These are phyloP conservation scores for Lavandula angustifolia DNA, from an alignment of 257 asterid genomes.

Conservation along the genomic window DNA sequence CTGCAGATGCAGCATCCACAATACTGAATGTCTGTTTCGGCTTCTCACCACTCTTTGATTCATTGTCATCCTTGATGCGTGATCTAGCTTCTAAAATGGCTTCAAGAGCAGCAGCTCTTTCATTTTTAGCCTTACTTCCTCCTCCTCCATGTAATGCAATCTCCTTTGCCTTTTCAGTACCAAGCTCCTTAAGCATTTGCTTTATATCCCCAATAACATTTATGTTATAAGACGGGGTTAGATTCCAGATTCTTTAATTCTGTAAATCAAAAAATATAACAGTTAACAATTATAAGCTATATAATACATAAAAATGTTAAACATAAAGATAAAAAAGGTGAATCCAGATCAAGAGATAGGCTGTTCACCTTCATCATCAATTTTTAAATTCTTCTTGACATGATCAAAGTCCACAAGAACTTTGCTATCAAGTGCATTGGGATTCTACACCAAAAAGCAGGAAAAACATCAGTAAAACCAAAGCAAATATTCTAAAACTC, in stretches of 20 bases:
- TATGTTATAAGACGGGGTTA: conserved; percentile 87
- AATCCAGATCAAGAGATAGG: background rate
- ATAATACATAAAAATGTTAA: background rate
- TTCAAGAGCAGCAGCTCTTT: conserved; percentile 86
- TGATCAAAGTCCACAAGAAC: conserved; percentile 86
- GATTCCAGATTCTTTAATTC: conserved; percentile 75
- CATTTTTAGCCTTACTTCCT: conserved; percentile 80
- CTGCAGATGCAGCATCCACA: conserved; percentile 98
- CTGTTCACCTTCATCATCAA: conserved; percentile 86
- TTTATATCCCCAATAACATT: conserved; percentile 82
- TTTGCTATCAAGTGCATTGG: conserved; percentile 81
- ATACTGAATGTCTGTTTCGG: conserved; percentile 76
- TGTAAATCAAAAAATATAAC: conserved; percentile 37
- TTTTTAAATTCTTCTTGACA: conserved; percentile 74
- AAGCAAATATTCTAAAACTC: conserved; percentile 21
- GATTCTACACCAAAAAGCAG: conserved; percentile 56
- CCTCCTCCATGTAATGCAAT: conserved; percentile 98
- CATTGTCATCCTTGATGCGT: conserved; percentile 74
- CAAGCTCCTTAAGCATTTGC: conserved; percentile 92
- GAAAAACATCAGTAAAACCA: background rate
- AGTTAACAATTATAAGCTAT: conserved; percentile 13
- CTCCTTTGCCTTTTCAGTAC: conserved; percentile 89
- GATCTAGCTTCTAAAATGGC: conserved; percentile 90
- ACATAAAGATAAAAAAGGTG: background rate
- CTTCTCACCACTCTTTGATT: conserved; percentile 46